Evolutionary conservation across 2,329 filamentous ascomycete species (phyloP).

Genomic region (Pseudogymnoascus sp.): DNA sequence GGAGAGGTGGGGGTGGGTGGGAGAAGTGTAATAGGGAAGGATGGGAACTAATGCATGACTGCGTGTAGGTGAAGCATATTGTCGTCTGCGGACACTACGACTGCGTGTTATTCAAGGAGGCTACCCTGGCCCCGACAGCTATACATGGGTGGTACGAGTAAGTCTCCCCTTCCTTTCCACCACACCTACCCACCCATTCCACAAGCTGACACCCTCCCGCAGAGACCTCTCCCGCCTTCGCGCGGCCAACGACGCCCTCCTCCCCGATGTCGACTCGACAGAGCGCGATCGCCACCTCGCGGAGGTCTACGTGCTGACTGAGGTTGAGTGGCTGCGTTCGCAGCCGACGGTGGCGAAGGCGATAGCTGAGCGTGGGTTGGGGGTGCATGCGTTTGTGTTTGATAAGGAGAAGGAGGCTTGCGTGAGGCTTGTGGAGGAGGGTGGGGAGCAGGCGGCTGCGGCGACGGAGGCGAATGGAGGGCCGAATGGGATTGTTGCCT

Average conservation of each 20-base stretch:
- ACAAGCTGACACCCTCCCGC: neutral
- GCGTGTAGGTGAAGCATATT: slow-evolving; percentile 41
- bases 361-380: slow-evolving; percentile 47
- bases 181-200: neutral
- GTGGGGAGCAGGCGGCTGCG: slow-evolving; percentile 22
- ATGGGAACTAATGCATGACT: neutral
- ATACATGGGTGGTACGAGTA: slow-evolving; percentile 45
- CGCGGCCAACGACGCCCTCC: slow-evolving; percentile 14
- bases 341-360: slow-evolving; percentile 52
- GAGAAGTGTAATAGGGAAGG: neutral
- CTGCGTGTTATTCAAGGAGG: slow-evolving; percentile 43
- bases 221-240: slow-evolving; percentile 23
- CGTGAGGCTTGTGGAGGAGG: slow-evolving; percentile 39
- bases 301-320: slow-evolving; percentile 53
- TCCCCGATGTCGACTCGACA: slow-evolving; percentile 18
- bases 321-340: slow-evolving; percentile 46
- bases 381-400: slow-evolving; percentile 55
- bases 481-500: neutral
- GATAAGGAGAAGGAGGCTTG: slow-evolving; percentile 48
- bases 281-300: slow-evolving; percentile 45
- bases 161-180: slow-evolving; percentile 26
- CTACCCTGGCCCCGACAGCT: slow-evolving; percentile 32
- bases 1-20: neutral
- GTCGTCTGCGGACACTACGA: slow-evolving; percentile 47
- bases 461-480: neutral